These are phyloP conservation scores for Pelargonium fulgidum DNA, from an alignment of 441 rosid species.

Conservation along the genomic window DNA sequence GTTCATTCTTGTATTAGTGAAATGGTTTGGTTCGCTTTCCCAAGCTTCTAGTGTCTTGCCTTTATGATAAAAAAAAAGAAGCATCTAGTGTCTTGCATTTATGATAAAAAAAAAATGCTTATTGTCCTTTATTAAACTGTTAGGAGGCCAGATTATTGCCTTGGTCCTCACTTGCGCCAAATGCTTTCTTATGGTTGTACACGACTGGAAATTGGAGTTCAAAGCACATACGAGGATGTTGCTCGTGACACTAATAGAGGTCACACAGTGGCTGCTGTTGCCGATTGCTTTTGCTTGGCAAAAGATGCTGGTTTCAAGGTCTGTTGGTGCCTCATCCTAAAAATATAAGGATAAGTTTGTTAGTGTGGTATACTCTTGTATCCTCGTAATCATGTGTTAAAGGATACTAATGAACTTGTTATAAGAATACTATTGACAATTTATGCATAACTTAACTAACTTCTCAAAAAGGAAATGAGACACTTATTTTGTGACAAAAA, in stretches of 20 bases:
- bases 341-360: not conserved
- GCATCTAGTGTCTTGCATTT: constrained; percentile 4
- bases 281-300: constrained; percentile 95
- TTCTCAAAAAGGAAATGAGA: no score
- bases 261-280: constrained; percentile 98
- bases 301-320: constrained; percentile 99
- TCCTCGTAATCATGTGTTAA: no score
- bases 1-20: constrained; percentile 1
- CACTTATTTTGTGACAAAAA: no score
- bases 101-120: constrained; percentile 10
- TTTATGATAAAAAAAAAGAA: constrained; percentile 5
- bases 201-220: constrained; percentile 95
- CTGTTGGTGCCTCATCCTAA: constrained; percentile 10
- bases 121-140: constrained; percentile 18
- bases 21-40: constrained; percentile 12
- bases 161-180: constrained; percentile 95
- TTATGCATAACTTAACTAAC: no score
- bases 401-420: no score
- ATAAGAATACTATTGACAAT: no score
- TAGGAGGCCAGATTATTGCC: constrained; percentile 99
- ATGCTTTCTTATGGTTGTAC: constrained; percentile 98
- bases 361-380: no score
- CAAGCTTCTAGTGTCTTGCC: constrained; percentile 7
- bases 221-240: constrained; percentile 99
- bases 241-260: constrained; percentile 98